Base-by-base conservation (phyloP, 202 grass and related monocot species). In the Dendrocalamus latiflorus region DNA sequence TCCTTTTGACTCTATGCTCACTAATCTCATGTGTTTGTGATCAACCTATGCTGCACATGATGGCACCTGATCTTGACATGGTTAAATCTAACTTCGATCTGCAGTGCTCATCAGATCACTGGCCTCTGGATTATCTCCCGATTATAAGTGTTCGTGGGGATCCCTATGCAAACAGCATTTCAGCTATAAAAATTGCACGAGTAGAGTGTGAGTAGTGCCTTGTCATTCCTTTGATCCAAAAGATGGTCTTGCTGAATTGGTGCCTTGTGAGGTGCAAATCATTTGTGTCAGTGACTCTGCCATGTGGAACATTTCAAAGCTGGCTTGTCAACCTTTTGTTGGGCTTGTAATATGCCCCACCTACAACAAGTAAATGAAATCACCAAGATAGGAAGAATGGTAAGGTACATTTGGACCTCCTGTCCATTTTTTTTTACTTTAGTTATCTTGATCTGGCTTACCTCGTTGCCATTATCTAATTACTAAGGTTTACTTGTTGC, bases 191-290 rank as follows among this genome's bases (percentile, higher is more conserved):
- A 62, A 76, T 67, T 60, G 70, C 64, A 68, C 21, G 16, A 75
- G 42, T 20, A 50, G 24, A 60, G 5, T 60, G 24, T 26, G 57
- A 14, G 12, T 60, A 28, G 33, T 60, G 41, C 12, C 13, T 74
- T 75, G 18, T 8, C 33, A 76, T 75, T 75, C 33, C 85, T 85
- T 78, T 51, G n/a, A 17, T 68, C 6, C 33, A 82, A 91, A 78
- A 82, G 72, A 7, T 81, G 64, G 55, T 6, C 75, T 76, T 7
- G 21, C 20, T 74, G 54, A 78, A 72, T 83, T 75, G 79, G 74
- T 71, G 61, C 25, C 36, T 36, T 80, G 69, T 45, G 76, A 54
- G 65, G 55, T 70, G 71, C 51, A 81, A 76, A 89, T 76, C 25
- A 89, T 81, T 70, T 63, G 54, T 70, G 20, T 18, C 36, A 76